These are phyloP conservation scores for Aspergillus glaucus DNA, from an alignment of 2,329 filamentous ascomycete species.

Conservation along the genomic window DNA sequence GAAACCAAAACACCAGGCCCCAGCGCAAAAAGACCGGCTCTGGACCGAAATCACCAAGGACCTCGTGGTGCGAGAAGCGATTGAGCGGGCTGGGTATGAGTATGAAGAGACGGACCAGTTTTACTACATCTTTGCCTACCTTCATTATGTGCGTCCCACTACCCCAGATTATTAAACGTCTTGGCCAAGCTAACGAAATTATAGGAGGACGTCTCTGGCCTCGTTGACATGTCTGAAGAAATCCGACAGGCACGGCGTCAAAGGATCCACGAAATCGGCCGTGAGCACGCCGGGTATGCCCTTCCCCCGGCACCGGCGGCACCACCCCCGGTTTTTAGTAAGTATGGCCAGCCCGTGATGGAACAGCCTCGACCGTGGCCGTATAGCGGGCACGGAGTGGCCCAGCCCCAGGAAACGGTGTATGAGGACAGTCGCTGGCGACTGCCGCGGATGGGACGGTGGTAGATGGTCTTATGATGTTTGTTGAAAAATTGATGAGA, in stretches of 20 bases:
- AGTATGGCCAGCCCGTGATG: conserved; percentile 1
- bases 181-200: neutral
- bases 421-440: conserved; percentile 14
- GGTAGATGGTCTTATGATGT: conserved; percentile 4
- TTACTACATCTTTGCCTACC: conserved; percentile 89
- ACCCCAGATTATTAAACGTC: neutral
- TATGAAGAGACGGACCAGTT: conserved; percentile 85
- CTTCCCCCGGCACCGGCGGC: conserved; percentile 8
- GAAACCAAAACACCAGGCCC: conserved; percentile 23
- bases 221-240: conserved; percentile 75
- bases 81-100: conserved; percentile 75
- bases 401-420: conserved; percentile 22
- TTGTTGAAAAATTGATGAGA: neutral
- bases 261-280: conserved; percentile 54
- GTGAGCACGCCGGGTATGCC: conserved; percentile 28
- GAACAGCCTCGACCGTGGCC: conserved; percentile 14
- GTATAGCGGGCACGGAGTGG: conserved; percentile 13
- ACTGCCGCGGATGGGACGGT: conserved; percentile 5
- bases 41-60: conserved; percentile 99
- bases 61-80: conserved; percentile 76
- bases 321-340: neutral
- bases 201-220: conserved; percentile 77
- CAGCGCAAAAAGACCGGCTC: conserved; percentile 50
- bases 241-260: conserved; percentile 63
- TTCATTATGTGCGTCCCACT: conserved; percentile 66